phyloP scores from a whole-genome alignment of 441 rosid genomes.

The Sinapis alba region DNA sequence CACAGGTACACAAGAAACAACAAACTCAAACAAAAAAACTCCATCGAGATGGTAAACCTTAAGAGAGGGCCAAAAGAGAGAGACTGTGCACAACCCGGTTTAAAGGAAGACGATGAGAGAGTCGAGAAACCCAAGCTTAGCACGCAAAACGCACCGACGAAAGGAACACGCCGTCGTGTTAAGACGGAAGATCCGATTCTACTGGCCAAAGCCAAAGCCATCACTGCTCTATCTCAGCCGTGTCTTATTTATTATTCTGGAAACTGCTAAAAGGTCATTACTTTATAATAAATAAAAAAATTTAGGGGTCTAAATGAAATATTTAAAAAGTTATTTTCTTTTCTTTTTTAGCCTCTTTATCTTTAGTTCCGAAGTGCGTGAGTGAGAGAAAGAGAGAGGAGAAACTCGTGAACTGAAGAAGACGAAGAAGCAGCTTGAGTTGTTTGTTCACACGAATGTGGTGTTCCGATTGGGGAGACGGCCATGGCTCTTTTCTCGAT shows the following conservation, averaged over 20 bases:
- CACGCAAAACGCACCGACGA: conserved; percentile 77
- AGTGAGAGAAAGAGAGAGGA: background rate
- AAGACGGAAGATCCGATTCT: conserved; percentile 43
- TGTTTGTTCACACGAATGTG: conserved; percentile 29
- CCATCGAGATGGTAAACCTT: conserved; percentile 38
- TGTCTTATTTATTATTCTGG: conserved; percentile 11
- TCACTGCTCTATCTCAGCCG: conserved; percentile 12
- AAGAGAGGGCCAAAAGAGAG: conserved; percentile 51
- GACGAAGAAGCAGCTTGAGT: conserved; percentile 1
- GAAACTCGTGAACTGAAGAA: conserved; percentile 13
- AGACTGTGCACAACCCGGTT: conserved; percentile 57
- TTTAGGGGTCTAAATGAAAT: background rate
- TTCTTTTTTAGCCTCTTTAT: background rate
- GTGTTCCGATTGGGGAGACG: conserved; percentile 38
- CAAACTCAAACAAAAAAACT: background rate
- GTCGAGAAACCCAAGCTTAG: conserved; percentile 61
- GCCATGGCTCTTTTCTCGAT: conserved; percentile 48
- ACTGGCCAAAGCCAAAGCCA: conserved; percentile 48
- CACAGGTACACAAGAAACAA: background rate
- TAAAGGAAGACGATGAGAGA: conserved; percentile 49
- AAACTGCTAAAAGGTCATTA: conserved; percentile 9
- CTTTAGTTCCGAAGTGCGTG: conserved; percentile 6
- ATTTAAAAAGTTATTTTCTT: background rate
- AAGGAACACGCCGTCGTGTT: conserved; percentile 64
- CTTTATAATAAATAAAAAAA: background rate